Evolutionary conservation across 2,329 filamentous ascomycete species (phyloP).

Genomic region (Colletotrichum liaoningense): DNA sequence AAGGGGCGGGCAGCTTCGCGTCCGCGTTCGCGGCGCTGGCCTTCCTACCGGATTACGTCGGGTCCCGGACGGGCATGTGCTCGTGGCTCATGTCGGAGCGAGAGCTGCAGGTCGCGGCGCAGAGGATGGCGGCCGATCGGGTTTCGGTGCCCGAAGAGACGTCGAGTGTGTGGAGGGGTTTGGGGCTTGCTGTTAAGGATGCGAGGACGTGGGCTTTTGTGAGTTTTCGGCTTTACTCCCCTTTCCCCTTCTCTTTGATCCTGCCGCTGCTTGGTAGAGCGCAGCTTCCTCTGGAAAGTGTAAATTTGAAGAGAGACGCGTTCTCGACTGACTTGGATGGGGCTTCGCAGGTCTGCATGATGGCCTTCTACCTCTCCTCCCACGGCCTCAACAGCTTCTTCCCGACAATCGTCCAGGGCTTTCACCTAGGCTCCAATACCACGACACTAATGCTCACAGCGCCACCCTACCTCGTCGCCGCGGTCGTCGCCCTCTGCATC

Average conservation of each 20-base stretch:
- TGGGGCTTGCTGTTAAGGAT: conserved; percentile 40
- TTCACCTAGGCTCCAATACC: conserved; percentile 39
- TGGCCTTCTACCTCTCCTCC: conserved; percentile 38
- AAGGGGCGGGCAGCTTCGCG: conserved; percentile 59
- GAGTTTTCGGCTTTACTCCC: background rate
- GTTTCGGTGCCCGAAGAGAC: conserved; percentile 38
- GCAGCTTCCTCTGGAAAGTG: background rate
- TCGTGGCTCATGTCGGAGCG: conserved; percentile 32
- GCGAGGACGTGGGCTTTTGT: conserved; percentile 41
- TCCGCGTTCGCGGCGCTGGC: conserved; percentile 38
- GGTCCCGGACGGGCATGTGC: conserved; percentile 30
- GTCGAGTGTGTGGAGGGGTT: conserved; percentile 35
- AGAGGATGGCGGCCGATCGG: conserved; percentile 37
- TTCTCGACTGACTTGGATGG: background rate
- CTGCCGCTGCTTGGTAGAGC: fast-evolving
- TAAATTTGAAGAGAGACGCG: background rate
- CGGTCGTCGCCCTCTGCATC: conserved; percentile 31
- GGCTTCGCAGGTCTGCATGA: conserved; percentile 31
- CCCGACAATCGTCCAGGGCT: conserved; percentile 48
- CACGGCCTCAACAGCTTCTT: conserved; percentile 43
- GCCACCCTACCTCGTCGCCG: conserved; percentile 41
- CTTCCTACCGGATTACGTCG: conserved; percentile 40
- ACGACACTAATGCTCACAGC: conserved; percentile 46
- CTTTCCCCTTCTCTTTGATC: no score
- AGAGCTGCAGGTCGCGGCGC: conserved; percentile 36